phyloP scores from a whole-genome alignment of 352 stramenopile species.

The Phytophthora rubi region DNA sequence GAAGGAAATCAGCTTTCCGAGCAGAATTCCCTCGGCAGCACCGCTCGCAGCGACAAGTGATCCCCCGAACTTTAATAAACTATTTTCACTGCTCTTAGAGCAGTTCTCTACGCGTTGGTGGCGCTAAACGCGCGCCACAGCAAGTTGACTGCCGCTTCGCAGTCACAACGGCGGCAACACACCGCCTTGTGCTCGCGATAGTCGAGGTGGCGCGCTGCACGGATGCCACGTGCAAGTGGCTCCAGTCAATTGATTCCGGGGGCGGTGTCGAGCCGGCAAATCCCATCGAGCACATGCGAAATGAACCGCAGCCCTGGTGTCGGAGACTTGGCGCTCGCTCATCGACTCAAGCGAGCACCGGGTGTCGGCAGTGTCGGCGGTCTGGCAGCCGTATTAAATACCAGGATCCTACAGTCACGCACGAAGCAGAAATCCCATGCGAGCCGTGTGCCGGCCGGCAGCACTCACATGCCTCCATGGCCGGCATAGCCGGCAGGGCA shows the following conservation, averaged over 20 bases:
- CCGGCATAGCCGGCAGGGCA: neutral
- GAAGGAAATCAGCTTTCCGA: conserved; percentile 1
- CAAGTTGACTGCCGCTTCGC: neutral
- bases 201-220: conserved; percentile 2
- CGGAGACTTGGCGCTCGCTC: neutral
- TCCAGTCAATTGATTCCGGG: neutral
- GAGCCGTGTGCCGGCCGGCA: neutral
- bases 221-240: conserved; percentile 3
- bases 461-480: neutral
- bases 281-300: neutral
- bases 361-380: neutral
- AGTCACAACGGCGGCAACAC: conserved; percentile 1
- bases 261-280: conserved; percentile 3
- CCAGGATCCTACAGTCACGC: too few species aligned
- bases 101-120: neutral
- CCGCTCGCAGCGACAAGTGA: neutral
- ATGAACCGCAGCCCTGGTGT: neutral
- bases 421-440: neutral
- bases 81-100: too few species aligned
- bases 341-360: neutral
- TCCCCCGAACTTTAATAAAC: neutral
- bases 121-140: neutral
- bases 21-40: neutral
- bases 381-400: too few species aligned
- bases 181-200: conserved; percentile 1